phyloP scores from a whole-genome alignment of 2,329 filamentous ascomycete species.

The Trichoderma brevicompactum region DNA sequence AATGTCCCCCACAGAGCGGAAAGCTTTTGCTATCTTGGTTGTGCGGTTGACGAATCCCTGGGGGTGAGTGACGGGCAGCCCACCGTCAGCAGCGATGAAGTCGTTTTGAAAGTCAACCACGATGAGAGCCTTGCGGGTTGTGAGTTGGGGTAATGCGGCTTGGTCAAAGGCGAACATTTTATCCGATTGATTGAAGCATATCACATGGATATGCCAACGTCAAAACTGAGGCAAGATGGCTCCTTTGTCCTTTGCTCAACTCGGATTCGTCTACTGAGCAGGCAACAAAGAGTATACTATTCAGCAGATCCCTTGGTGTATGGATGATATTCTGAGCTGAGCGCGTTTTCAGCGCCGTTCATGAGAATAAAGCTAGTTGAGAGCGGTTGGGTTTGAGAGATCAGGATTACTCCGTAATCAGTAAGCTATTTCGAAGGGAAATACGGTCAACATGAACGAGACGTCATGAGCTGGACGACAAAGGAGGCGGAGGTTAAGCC shows the following conservation, averaged over 20 bases:
- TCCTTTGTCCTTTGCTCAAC: background rate
- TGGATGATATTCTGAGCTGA: background rate
- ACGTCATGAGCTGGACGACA: constrained; percentile 9
- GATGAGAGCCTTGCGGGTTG: constrained; percentile 71
- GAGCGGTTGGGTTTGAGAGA: background rate
- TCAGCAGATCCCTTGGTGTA: background rate
- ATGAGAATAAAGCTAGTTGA: background rate
- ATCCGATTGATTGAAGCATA: background rate
- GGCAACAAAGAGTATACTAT: background rate
- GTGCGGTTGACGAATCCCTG: constrained; percentile 70
- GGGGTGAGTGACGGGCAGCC: constrained; percentile 67
- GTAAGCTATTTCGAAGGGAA: background rate
- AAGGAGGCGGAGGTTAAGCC: constrained; percentile 16
- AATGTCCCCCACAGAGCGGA: constrained; percentile 72
- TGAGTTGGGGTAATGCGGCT: constrained; percentile 59
- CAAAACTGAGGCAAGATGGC: background rate
- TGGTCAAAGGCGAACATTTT: constrained; percentile 62
- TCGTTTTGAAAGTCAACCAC: constrained; percentile 90
- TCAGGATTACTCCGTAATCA: background rate
- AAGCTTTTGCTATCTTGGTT: constrained; percentile 67
- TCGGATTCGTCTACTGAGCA: background rate
- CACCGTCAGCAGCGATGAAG: constrained; percentile 69
- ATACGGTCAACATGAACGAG: background rate
- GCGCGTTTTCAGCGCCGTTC: background rate
- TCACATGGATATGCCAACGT: background rate